Base-by-base conservation (phyloP, 2,329 filamentous ascomycete species). In the Sporothrix inflata region DNA sequence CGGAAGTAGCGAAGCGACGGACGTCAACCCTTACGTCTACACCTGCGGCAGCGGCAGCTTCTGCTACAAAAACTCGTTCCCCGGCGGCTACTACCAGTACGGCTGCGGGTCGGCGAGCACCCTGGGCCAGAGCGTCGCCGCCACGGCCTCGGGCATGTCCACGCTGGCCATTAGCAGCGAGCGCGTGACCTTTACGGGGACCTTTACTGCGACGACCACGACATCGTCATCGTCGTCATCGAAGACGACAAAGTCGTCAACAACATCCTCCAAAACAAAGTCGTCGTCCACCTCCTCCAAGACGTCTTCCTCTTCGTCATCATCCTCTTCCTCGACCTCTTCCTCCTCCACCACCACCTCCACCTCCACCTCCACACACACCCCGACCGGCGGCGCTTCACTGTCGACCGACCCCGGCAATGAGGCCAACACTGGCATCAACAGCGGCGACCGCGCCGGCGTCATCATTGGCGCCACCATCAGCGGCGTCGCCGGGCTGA, bases 41-140 rank as follows among this genome's bases (percentile, higher is more conserved):
- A 88, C 87, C 11, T 90, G 88, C 78, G 74, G 78, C n/a, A 85
- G 83, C 4, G 79, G 80, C 66, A 76, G 85, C 61, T 83, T 87
- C 19, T 89, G 88, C 76, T 90, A 87, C 79, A 83, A 79, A 74
- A 89, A 90, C 75, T 76, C 80, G 9, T 90, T 85, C 73, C 85
- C 84, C 0, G 87, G 86, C 14, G 87, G 87, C 1, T 87, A 82
- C 76, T 87, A 80, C 68, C 88, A 89, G 78, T 89, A 82, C 69
- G 88, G 88, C 1, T 90, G 88, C 74, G 88, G 87, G 21, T 82
- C 83, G 8, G 83, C 83, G 1, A 84, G 85, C 38, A 78, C 80
- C 38, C 75, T 86, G 73, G 87, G 82, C 2, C 85, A 85, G 1
- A 85, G 81, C 0, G 87, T 89, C 11, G 79, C 81, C 30, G 81